Base-by-base conservation (phyloP, 2,329 filamentous ascomycete species). In the Aspergillus terreus region DNA sequence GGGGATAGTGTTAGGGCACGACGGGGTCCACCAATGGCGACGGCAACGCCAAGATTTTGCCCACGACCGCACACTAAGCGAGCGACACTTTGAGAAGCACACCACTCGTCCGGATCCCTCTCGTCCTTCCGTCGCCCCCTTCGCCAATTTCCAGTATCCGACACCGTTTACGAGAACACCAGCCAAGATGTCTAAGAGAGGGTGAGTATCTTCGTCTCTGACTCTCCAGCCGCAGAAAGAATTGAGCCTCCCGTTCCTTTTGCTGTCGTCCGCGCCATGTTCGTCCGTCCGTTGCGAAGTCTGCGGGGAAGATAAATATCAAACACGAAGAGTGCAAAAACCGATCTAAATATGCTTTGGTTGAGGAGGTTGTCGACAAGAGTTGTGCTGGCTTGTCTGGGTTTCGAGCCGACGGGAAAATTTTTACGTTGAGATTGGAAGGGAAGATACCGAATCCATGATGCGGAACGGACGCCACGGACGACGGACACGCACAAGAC, bases 181-280 rank as follows among this genome's bases (percentile, higher is more conserved):
- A 68, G 67, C 63, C 72, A 76, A 71, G 63, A 78, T 78, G 76
- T 77, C 76, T 71, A 75, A 75, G 63, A 73, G 75, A 74, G 75
- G 75, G 76, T 78, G 70, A 71, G 74, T 71, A 51, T 52, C 9
- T 10, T 45, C 27, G 4, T 21, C 2, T 46, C 30, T 46, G 30
- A n/a, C 35, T 4, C 15, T 38, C 12, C 7, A n/a, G 35, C 35
- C 27, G 27, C 27, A 30, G 27, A 30, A 30, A 38, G 35, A 17
- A 38, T 38, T 38, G 35, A 38, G 35, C 35, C 2, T 38, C 35
- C 35, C 5, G 35, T 38, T n/a, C 35, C 35, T 54, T 57, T 51
- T 58, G 33, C 51, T 47, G 21, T 23, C 35, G 40, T 42, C 19
- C 14, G n/a, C 40, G 40, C 40, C 40, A 42, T 42, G 40, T 42